Conservation (phyloP, 352 stramenopile species). For the Pythium utonaiense region DNA sequence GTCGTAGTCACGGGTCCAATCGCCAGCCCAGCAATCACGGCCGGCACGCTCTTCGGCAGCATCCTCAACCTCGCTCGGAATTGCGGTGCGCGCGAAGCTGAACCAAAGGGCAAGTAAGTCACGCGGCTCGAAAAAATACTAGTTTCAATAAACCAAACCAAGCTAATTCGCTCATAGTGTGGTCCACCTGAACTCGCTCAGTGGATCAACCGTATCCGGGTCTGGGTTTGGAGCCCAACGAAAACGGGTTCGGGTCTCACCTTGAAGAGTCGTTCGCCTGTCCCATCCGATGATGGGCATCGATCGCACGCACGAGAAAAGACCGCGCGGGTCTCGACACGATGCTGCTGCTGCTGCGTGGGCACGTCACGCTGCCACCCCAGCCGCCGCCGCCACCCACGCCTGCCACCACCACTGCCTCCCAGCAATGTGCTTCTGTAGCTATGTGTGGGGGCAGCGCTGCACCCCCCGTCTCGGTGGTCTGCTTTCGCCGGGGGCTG, state of each 20-base stretch:
- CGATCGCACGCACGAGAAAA: not conserved
- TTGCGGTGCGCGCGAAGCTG: conserved; percentile 49
- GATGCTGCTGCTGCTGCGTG: no score
- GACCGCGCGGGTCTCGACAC: conserved; percentile 1
- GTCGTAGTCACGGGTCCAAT: conserved; percentile 82
- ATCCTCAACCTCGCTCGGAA: conserved; percentile 69
- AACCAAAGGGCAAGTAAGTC: not conserved
- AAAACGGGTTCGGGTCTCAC: conserved; percentile 11
- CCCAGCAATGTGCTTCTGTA: no score
- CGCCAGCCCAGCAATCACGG: conserved; percentile 68
- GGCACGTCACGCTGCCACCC: no score
- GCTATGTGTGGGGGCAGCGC: no score
- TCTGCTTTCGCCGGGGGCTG: not conserved
- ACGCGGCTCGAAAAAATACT: no score
- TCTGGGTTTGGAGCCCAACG: conserved; percentile 20
- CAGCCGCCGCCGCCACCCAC: no score
- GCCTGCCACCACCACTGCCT: no score
- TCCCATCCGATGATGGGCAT: not conserved
- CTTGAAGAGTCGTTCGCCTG: conserved; percentile 10
- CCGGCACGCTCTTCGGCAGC: conserved; percentile 73
- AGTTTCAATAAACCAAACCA: no score
- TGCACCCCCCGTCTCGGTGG: no score
- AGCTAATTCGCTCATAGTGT: no score
- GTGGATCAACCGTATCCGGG: conserved; percentile 5
- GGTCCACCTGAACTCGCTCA: conserved; percentile 2